Base-by-base conservation (phyloP, 495 filamentous ascomycete species). In the Astrothelium subdiscretum region DNA sequence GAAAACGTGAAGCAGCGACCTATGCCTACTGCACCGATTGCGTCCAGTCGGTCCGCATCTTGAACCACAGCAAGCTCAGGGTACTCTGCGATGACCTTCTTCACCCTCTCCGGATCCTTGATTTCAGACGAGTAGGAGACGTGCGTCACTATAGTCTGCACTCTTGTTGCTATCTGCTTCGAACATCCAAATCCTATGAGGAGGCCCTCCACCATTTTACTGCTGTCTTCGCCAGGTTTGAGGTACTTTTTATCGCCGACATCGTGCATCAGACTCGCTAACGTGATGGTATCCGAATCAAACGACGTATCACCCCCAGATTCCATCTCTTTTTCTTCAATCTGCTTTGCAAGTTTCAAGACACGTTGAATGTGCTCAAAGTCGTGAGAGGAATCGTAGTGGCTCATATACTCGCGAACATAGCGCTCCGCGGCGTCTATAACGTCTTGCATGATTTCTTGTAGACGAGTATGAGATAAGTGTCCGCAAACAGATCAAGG, bases 1-100 rank as follows among this genome's bases (percentile, higher is more conserved):
- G 84, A 79, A 70, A 83, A 95, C 2, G 87, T 86, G 73, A 96
- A 95, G 57, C 81, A 80, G 42, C 91, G 72, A 2, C 81, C 91
- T 54, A 95, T 82, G 1, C 90, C 91, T 52, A 95, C 79, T 0
- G 88, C 89, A 1, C 91, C 91, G 64, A 95, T 81, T 1, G 91
- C 91, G 79, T 96, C 91, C 40, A 96, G 74, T 8, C 91, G 78
- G 74, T 96, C 91, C 2, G 91, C 91, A 72, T 95, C 91, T 72
- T 94, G 90, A 13, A 95, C 90, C 48, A 94, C 80, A 0, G 80
- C 89, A 3, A 96, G 75, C 73, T 96, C 91, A 0, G 85, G 87
- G 68, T 86, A 74, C 40, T 76, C 57, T 3, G 2, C 32, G 4
- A 63, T 10, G 29, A 51, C 11, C 8, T 8, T 5, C 22, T 24